Evolutionary conservation across 1,284 basidiomycete species (phyloP).

Genomic region (Psilocybe mexicana): DNA sequence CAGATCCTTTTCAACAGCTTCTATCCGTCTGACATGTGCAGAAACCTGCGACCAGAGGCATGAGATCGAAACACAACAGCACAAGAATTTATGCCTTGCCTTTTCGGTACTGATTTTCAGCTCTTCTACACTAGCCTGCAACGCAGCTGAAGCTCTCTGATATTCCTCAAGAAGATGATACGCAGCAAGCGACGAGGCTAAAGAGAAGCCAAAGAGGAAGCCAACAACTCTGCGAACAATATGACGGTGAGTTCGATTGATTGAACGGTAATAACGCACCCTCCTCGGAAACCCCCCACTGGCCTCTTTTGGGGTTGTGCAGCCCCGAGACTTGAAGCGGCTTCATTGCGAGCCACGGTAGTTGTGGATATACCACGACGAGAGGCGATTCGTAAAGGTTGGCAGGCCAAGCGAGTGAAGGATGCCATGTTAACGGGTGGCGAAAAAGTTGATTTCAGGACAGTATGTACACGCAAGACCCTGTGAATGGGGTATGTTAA

Average conservation of each 20-base stretch:
- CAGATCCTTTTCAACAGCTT: conserved; percentile 86
- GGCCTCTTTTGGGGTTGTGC: conserved; percentile 71
- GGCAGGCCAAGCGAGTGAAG: conserved; percentile 36
- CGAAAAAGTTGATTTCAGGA: neutral
- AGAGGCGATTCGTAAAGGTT: conserved; percentile 21
- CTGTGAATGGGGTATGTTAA: neutral
- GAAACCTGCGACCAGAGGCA: conserved; percentile 59
- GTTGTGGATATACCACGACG: conserved; percentile 42
- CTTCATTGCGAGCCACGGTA: conserved; percentile 47
- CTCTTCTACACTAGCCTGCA: conserved; percentile 87
- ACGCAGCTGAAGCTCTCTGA: conserved; percentile 78
- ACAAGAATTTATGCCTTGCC: conserved; percentile 36
- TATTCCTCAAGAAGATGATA: conserved; percentile 91
- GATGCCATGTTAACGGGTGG: conserved; percentile 36
- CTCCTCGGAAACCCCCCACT: conserved; percentile 83
- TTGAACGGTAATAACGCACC: conserved; percentile 47
- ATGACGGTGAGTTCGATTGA: neutral
- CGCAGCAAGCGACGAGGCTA: conserved; percentile 81
- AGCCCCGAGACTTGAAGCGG: conserved; percentile 53
- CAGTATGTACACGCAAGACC: neutral
- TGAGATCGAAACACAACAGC: neutral
- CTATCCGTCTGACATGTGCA: conserved; percentile 81
- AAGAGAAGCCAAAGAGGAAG: conserved; percentile 87
- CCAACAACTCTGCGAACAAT: conserved; percentile 70
- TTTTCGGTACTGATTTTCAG: conserved; percentile 83